Conservation (phyloP, 768 basidiomycete species). For the Coprinopsis cinerea region DNA sequence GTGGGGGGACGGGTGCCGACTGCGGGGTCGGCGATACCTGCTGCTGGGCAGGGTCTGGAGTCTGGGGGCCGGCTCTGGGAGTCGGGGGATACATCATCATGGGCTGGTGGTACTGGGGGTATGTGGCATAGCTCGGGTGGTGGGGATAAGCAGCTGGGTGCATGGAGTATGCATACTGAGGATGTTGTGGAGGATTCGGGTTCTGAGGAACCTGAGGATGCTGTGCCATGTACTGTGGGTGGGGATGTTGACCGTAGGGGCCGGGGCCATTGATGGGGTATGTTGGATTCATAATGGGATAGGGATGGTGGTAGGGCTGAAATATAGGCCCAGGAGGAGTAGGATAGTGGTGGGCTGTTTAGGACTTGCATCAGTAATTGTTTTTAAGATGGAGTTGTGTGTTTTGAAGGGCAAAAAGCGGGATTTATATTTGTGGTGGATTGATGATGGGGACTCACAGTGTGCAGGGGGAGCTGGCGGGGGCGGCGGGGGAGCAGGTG, state of each 20-base stretch:
- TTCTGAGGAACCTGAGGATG: conserved; percentile 12
- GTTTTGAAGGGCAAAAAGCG: too few relatives aligned
- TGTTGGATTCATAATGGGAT: conserved; percentile 63
- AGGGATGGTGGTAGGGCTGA: conserved; percentile 51
- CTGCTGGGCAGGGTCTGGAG: conserved; percentile 14
- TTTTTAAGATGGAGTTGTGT: background rate
- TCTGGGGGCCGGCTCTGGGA: conserved; percentile 29
- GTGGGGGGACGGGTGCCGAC: conserved; percentile 25
- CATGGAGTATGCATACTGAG: conserved; percentile 53
- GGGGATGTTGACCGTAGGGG: conserved; percentile 31
- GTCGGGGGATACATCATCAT: conserved; percentile 62
- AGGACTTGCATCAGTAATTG: conserved; percentile 11
- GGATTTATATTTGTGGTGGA: too few relatives aligned
- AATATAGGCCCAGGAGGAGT: conserved; percentile 35
- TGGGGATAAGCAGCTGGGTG: conserved; percentile 42
- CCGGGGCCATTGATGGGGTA: conserved; percentile 58
- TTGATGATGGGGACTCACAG: conserved; percentile 17
- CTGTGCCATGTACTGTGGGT: conserved; percentile 20
- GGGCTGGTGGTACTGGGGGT: conserved; percentile 60
- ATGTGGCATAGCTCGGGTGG: conserved; percentile 59
- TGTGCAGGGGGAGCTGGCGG: conserved; percentile 15
- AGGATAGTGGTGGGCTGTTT: conserved; percentile 23
- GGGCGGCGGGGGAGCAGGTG: conserved; percentile 1
- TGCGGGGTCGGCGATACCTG: conserved; percentile 25
- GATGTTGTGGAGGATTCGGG: conserved; percentile 29